Percentiles rank a stretch among this genome's conserved stretches.
phyloP scores from a whole-genome alignment of 139 green algal genomes.

The Closterium sp. region DNA sequence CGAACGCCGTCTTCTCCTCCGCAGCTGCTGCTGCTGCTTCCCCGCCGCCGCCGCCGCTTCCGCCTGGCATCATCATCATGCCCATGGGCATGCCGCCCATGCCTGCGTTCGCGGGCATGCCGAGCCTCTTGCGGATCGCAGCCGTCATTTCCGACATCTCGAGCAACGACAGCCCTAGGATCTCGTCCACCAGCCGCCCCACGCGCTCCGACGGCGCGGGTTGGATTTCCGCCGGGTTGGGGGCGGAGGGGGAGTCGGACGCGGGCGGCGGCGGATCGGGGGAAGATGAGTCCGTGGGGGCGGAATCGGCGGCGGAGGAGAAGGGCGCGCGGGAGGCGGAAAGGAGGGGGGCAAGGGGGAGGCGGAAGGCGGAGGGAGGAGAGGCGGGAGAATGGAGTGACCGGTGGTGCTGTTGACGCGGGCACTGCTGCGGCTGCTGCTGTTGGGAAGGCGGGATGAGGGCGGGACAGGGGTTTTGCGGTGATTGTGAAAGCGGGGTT shows the following conservation, averaged over 20 bases:
- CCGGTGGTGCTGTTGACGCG: not conserved
- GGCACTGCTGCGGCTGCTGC: not conserved
- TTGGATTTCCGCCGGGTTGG: not conserved
- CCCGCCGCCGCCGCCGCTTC: constrained; percentile 25
- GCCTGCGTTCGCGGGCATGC: constrained; percentile 13
- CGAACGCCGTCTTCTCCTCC: constrained; percentile 85
- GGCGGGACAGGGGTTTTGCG: not conserved
- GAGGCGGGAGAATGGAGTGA: not conserved
- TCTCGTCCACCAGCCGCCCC: constrained; percentile 45
- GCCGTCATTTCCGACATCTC: constrained; percentile 52
- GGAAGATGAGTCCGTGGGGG: not conserved
- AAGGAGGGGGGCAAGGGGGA: not conserved
- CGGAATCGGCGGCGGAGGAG: not conserved
- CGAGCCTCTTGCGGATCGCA: constrained; percentile 38
- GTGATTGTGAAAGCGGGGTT: not conserved
- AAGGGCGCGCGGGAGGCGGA: not conserved
- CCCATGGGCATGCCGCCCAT: constrained; percentile 49
- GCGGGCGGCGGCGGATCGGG: not conserved
- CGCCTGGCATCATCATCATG: constrained; percentile 32
- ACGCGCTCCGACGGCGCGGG: constrained; percentile 31
- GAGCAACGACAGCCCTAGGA: constrained; percentile 47
- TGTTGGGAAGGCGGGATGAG: not conserved
- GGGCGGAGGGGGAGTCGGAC: not conserved
- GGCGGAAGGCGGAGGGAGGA: not conserved
- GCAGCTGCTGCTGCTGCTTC: constrained; percentile 53